These are phyloP conservation scores for Quercus rubra DNA, from an alignment of 306 rosid species.

Conservation along the genomic window DNA sequence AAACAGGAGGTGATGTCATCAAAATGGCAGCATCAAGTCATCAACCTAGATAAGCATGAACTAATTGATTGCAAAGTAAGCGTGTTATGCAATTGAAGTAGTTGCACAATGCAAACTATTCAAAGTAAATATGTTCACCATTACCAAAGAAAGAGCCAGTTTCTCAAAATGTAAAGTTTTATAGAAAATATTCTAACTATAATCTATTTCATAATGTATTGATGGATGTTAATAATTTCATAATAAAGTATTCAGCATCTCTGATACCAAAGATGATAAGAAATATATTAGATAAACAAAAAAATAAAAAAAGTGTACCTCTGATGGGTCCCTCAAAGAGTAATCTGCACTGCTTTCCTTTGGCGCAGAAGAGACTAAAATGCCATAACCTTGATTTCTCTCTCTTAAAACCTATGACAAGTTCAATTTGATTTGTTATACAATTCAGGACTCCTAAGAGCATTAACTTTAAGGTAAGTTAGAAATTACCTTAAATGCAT, in stretches of 20 bases:
- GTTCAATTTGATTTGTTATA: neutral
- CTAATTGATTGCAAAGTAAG: too few species aligned
- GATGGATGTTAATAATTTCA: too few species aligned
- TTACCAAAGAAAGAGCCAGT: neutral
- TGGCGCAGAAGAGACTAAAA: constrained; percentile 71
- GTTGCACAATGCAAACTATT: too few species aligned
- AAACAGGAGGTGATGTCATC: neutral
- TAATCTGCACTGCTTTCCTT: constrained; percentile 81
- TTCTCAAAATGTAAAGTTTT: too few species aligned
- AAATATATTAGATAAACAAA: neutral
- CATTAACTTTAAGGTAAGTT: neutral
- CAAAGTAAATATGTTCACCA: neutral
- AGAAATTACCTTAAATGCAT: constrained; percentile 75
- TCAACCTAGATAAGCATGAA: too few species aligned
- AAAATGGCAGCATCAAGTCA: neutral
- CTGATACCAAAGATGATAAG: neutral
- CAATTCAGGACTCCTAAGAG: neutral
- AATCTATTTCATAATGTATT: too few species aligned
- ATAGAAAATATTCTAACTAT: too few species aligned
- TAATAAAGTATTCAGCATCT: neutral
- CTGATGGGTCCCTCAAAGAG: constrained; percentile 86
- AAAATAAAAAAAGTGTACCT: constrained; percentile 48
- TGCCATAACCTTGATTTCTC: constrained; percentile 70
- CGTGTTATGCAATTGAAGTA: too few species aligned
- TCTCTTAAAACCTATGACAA: constrained; percentile 70